Base-by-base conservation (phyloP, 805 yeast species). In the Metschnikowia kofuensis region DNA sequence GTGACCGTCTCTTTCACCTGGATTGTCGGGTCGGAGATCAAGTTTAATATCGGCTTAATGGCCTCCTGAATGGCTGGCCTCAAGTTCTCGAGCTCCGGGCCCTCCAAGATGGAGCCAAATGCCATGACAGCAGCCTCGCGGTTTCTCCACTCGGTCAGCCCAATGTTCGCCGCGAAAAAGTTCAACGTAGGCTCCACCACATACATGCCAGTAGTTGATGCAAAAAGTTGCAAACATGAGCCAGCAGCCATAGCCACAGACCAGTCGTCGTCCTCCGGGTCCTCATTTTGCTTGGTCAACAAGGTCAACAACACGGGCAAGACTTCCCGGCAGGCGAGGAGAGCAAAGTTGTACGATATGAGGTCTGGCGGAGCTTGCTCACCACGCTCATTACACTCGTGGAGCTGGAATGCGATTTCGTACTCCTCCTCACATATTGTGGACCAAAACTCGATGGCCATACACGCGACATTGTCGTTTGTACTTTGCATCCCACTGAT, bases 91-190 rank as follows among this genome's bases (percentile, higher is more conserved):
- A 82, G 79, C 54, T 87, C 91, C 30, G 97, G 97, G 16, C 99
- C 99, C 59, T 90, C 98, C 59, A 94, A 77, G 51, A 94, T 89
- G 11, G 97, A 90, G 32, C 99, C 99, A 65, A 94, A 94, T 0
- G 99, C 97, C 99, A 94, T 94, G 6, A 94, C 97, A 1, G 98
- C 96, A 27, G 98, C 98, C 71, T 94, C 99, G 60, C 96, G 84
- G 47, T 81, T 71, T 68, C 94, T 82, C 99, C 99, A 94, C 11
- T 63, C 64, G 12, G 53, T 41, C 53, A 62, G 62, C 49, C 75
- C 72, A 46, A 94, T 78, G 63, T 88, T 87, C 40, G 79, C 75
- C 58, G 85, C 91, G 31, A 94, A 97, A 72, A 90, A 94, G 48
- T 76, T 78, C 54, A 94, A 70, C 5, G 96, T 87, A 38, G 95